Evolutionary conservation across 495 filamentous ascomycete genomes (phyloP), one percentile per base, ranked within the genome.

Genomic region (Aspergillus olivimuriae): DNA sequence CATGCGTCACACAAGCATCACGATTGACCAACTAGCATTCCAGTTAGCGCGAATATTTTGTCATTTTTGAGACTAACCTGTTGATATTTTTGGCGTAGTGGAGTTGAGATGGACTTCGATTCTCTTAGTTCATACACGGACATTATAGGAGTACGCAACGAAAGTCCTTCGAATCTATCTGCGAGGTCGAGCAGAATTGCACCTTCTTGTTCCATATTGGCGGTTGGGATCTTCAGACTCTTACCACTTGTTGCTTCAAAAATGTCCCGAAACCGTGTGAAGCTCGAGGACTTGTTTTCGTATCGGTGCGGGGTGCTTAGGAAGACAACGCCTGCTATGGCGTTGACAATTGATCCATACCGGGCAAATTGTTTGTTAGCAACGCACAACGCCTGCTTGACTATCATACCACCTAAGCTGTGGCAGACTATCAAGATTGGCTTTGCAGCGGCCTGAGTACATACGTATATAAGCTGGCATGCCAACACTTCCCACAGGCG

Each of bases 381-480:
- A 6, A 51, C 47, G n/a, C 64, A 55, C 4, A 74, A 45, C 43
- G 57, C 50, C 23, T 72, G 62, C 37, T 75, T 70, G 34, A 69
- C 61, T 15, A 74, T 49, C 21, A 72, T 56, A 1, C 71, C 72
- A 19, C 72, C 70, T 2, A 76, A 57, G 43, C 69, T 75, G 48
- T 76, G 70, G 3, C 50, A 49, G 18, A 53, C 43, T 6, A 30
- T 41, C 39, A 41, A n/a, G 15, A 39, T 22, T 9, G 39, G 48
- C 38, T 22, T 34, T 34, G 11, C 38, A n/a, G 22, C 17, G 14
- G 26, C 31, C 48, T 50, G 37, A 14, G 5, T 14, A 16, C 31
- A n/a, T 2, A 16, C 31, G 1, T 5, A 1, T 33, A 2, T 11
- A 32, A 4, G n/a, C 7, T 4, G n/a, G 10, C 17, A 14, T 3